A percentile compares a stretch with the other conserved stretches of the same genome.
phyloP scores from a whole-genome alignment of 176 grass and related monocot species.

The Zea luxurians region DNA sequence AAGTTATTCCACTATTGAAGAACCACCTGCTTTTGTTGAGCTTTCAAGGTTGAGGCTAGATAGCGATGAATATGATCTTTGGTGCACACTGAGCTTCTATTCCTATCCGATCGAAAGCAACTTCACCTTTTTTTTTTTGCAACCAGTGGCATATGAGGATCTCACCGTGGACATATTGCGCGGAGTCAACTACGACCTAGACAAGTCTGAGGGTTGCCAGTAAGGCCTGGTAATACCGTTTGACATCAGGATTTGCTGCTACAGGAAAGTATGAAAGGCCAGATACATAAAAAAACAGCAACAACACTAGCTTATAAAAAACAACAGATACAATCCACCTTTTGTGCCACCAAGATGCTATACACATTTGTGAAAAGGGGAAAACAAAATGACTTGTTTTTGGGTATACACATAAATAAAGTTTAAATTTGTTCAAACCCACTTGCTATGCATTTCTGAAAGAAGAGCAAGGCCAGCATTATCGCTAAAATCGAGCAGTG shows the following conservation, averaged over 20 bases:
- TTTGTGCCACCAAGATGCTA: neutral
- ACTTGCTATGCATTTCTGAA: constrained; percentile 4
- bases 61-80: constrained; percentile 28
- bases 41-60: constrained; percentile 12
- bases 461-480: neutral
- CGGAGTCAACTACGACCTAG: constrained; percentile 7
- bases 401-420: too few relatives aligned
- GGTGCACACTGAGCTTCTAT: constrained; percentile 19
- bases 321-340: neutral
- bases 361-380: neutral
- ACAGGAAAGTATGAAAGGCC: too few relatives aligned
- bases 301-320: neutral
- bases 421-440: neutral
- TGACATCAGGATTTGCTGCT: neutral
- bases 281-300: too few relatives aligned
- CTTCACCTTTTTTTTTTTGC: constrained; percentile 27
- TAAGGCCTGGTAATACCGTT: constrained; percentile 11
- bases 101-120: constrained; percentile 39
- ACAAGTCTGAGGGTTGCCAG: neutral
- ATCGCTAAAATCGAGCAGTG: neutral
- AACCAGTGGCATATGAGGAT: constrained; percentile 36
- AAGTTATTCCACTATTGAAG: constrained; percentile 40
- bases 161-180: neutral
- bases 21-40: constrained; percentile 42
- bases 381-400: neutral